Evolutionary conservation across 2,329 filamentous ascomycete species (phyloP).

Genomic region (Colletotrichum gigasporum): DNA sequence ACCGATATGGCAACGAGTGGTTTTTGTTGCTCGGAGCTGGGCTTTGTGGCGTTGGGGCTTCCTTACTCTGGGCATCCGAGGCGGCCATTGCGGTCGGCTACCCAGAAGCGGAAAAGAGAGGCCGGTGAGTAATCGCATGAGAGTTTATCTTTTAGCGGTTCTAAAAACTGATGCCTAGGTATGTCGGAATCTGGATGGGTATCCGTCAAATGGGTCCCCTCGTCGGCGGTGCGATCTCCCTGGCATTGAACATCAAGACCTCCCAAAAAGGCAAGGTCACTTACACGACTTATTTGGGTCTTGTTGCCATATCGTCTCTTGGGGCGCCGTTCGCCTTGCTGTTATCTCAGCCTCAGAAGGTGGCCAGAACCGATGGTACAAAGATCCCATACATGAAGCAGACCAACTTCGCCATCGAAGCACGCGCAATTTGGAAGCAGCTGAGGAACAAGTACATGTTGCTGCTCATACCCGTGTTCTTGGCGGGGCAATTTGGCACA

Average conservation of each 20-base stretch:
- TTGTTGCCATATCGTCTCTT: conserved; percentile 57
- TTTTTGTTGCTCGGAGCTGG: conserved; percentile 52
- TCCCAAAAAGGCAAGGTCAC: conserved; percentile 48
- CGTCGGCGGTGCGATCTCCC: conserved; percentile 59
- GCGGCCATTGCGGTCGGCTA: conserved; percentile 63
- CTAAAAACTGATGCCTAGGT: no score
- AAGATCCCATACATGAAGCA: conserved; percentile 37
- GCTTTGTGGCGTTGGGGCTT: conserved; percentile 49
- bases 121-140: conserved; percentile 35
- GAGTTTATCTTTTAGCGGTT: background rate
- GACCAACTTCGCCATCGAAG: conserved; percentile 15
- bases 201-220: conserved; percentile 36
- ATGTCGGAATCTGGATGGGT: conserved; percentile 26
- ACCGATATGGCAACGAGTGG: conserved; percentile 52
- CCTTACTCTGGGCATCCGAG: conserved; percentile 46
- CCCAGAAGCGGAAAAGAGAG: conserved; percentile 71
- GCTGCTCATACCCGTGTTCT: conserved; percentile 20
- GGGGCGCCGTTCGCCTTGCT: conserved; percentile 52
- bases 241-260: conserved; percentile 54
- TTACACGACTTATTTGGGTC: conserved; percentile 53
- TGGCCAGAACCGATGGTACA: conserved; percentile 53
- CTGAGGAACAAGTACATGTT: conserved; percentile 26
- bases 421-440: conserved; percentile 24
- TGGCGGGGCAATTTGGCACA: conserved; percentile 24
- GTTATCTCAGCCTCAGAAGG: conserved; percentile 54